Percentiles rank a stretch among this genome's conserved stretches.
Evolutionary conservation across 306 rosid species (phyloP).

Genomic region (Biancaea sappan): DNA sequence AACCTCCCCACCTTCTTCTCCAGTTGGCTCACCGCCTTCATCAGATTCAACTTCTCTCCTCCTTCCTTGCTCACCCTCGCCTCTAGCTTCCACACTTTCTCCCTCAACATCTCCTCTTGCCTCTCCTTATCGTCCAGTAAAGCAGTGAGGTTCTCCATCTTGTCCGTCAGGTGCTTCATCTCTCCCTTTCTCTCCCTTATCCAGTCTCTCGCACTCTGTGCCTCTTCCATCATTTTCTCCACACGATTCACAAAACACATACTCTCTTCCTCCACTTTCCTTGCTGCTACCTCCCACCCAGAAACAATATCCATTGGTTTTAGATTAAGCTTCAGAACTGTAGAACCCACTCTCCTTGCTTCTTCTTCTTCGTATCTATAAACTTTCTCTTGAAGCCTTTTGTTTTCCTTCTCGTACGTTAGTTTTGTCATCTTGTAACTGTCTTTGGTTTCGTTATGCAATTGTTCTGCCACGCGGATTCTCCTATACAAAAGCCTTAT

Average conservation of each 20-base stretch:
- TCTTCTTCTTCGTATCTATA: constrained; percentile 46
- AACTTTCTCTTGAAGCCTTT: constrained; percentile 43
- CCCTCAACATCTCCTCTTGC: constrained; percentile 48
- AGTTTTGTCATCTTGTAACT: constrained; percentile 40
- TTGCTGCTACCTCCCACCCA: constrained; percentile 31
- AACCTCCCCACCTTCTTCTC: constrained; percentile 56
- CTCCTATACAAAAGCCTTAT: constrained; percentile 60
- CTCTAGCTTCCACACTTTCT: constrained; percentile 62
- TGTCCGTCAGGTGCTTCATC: constrained; percentile 36
- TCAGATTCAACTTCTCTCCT: constrained; percentile 60
- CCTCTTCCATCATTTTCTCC: constrained; percentile 40
- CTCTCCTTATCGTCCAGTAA: constrained; percentile 56
- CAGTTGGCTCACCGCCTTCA: constrained; percentile 46
- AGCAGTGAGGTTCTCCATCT: constrained; percentile 29
- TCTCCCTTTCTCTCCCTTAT: constrained; percentile 40
- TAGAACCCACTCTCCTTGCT: constrained; percentile 23
- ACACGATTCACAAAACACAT: constrained; percentile 30
- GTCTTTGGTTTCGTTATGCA: constrained; percentile 61
- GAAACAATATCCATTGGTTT: constrained; percentile 6
- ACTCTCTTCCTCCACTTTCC: constrained; percentile 46
- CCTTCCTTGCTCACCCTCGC: constrained; percentile 59
- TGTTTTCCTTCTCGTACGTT: constrained; percentile 52
- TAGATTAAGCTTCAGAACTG: neutral
- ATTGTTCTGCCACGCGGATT: constrained; percentile 69
- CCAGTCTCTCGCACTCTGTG: constrained; percentile 53